Evolutionary conservation across 176 grass and related monocot genomes (phyloP), one percentile per base, ranked within the genome.

Genomic region (Chrysopogon serrulatus): DNA sequence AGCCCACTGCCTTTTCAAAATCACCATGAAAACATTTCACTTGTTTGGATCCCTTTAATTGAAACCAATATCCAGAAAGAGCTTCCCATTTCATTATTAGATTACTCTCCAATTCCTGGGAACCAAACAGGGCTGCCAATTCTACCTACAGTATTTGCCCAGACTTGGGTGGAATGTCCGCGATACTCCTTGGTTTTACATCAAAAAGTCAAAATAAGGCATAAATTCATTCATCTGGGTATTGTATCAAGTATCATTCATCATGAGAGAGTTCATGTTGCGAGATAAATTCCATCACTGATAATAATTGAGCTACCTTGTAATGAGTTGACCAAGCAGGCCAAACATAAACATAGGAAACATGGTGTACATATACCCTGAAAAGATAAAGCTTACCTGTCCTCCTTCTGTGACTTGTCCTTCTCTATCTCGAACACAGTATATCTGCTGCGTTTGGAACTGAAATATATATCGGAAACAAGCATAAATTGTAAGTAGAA

Each of bases 401-500:
- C 95, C 95, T 72, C 95, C 95, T 70, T 84, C 96, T 71, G 51
- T 93, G 74, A 98, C 86, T 42, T 78, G 77, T 30, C 92, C 96
- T 84, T 91, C 79, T 85, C 85, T 93, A 78, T 98, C 91, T 69
- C 96, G 93, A 57, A 93, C 83, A 84, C 96, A 98, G 60, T 98
- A 93, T 73, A 95, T 98, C 90, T 98, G 92, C 68, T 95, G 96
- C 40, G 93, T 98, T 90, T 88, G 96, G 86, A 98, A 98, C 91
- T 98, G 85, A 31, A 87, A 84, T 57, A 86, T 10, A 80, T 84
- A 57, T 86, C 19, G 68, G 43, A 80, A 57, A 77, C 36, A 86
- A 78, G 24, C 13, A 77, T 45, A 71, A 4, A 74, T 75, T 53
- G 88, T 61, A 49, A 84, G 44, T 31, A 67, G 26, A 87, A 87